Evolutionary conservation across 805 yeast species (phyloP), one percentile per base, ranked within the genome.

Genomic region (Lipomyces starkeyi): DNA sequence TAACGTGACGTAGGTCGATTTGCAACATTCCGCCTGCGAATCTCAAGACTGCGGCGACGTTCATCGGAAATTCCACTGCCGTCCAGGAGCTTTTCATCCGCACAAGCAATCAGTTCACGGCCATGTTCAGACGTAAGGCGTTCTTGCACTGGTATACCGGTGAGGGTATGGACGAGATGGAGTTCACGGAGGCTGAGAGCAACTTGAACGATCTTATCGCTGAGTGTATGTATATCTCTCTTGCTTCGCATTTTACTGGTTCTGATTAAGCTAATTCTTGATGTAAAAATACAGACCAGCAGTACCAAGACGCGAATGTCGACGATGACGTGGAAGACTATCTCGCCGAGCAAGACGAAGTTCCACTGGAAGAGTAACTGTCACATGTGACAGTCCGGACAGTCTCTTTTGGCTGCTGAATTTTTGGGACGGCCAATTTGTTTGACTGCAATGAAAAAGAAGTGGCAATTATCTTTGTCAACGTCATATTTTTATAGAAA

Each of bases 141-240:
- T 93, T 93, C 87, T 88, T 93, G 82, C 97, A 93, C 81, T 93
- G 97, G 97, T 93, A 91, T 82, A 91, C 95, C 9, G 86, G 89
- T 74, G 97, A 93, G 81, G 97, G 97, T 83, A 93, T 93, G 97
- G 97, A 93, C 77, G 96, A 90, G 82, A 85, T 88, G 84, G 97
- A 93, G 82, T 93, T 93, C 80, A 87, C 92, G 67, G 97, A 93
- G 83, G 97, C 97, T 63, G 96, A 91, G 82, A 88, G 94, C 64
- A 91, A 93, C 79, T 87, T 93, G 93, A 86, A 86, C 74, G 97
- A 93, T 81, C 84, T 93, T 77, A 93, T 92, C 65, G 86, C 88
- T 77, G 97, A 93, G 81, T 88, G 67, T 66, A 34, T 9, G 67
- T 64, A 8, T 29, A 6, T 3, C 35, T 27, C 25, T n/a, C 0